Base-by-base conservation (phyloP, 2,329 filamentous ascomycete genomes). In the Penicillium aurantiogriseum region DNA sequence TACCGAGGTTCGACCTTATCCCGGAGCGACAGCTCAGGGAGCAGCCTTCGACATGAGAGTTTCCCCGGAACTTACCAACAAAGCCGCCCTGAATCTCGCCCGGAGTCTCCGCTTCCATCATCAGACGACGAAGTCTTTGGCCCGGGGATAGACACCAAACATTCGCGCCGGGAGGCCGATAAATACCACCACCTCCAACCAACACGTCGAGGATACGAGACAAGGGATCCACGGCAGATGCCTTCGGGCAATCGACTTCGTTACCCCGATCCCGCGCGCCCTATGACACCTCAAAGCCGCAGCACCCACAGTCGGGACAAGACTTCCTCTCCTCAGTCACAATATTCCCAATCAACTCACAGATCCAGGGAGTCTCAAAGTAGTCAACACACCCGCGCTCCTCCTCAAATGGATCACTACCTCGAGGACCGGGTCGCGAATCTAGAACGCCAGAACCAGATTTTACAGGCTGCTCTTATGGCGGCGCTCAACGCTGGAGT, bases 381-480 rank as follows among this genome's bases (percentile, higher is more conserved):
- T 33, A 61, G 59, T 23, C 64, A 62, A 19, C 58, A 53, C n/a
- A 49, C 56, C 21, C 59, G 56, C 19, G 9, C 57, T 5, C 13
- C 58, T 7, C 57, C 58, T 19, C 62, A 67, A 19, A 29, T 59
- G 3, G 51, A 67, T 13, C 62, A 67, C n/a, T 63, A 65, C 42
- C 69, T 77, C 7, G 74, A 77, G 57, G 69, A 70, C 17, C 74
- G 74, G 17, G 68, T 77, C 36, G 68, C 71, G 9, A 69, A 72
- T 23, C 70, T 78, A 8, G 75, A 77, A 56, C 74, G 72, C 15
- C 76, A 78, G 50, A 78, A 78, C 62, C 72, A 73, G 54, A 69
- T 77, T 51, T 72, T 78, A 11, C 75, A 76, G 36, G 75, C 76
- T 6, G 76, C 76, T 35, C 69, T 78, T 10, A 60, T 76, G 33